Base-by-base conservation (phyloP, 345 rosid genomes). In the Psidium guajava region DNA sequence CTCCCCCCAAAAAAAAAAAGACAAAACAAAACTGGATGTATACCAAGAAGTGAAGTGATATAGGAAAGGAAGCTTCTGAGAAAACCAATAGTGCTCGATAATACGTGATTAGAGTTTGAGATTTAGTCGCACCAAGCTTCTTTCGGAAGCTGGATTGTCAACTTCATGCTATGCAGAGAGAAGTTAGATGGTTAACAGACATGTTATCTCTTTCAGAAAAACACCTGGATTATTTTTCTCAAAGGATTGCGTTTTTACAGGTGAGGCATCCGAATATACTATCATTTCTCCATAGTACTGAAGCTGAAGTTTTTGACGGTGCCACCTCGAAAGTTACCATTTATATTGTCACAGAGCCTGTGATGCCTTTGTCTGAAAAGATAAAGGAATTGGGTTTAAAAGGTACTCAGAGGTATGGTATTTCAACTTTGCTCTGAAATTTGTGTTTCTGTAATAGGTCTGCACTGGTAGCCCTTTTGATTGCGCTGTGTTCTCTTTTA, bases 321-420 rank as follows among this genome's bases (percentile, higher is more conserved):
- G 85, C 98, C 54, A 80, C 91, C 87, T 54, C 95, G 69, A 97
- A 92, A 88, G 90, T 95, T 82, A 94, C 98, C 24, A 92, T 97
- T 83, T 97, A 97, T 85, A 94, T 97, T 49, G 99, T 97, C 86
- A 97, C 99, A 9, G 99, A 97, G 90, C 99, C 99, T 85, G 99
- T 95, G 74, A 95, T 96, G 94, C 99, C 99, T 2, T 88, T 97
- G 21, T 91, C 98, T n/a, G 98, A 97, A 87, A 97, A 96, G 92
- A 94, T 97, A 83, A 96, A 93, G 92, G 99, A 97, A 90, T 93
- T 97, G 36, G 96, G 98, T 88, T 89, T 97, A 86, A 92, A 93
- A 88, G 95, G 98, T 87, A 93, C 93, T 13, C 99, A 94, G 88
- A 95, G 99, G 99, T 97, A 90, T 82, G 85, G 56, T 61, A 69